Evolutionary conservation across 805 yeast species (phyloP), one percentile per base, ranked within the genome.

Genomic region (Schwanniomyces occidentalis): DNA sequence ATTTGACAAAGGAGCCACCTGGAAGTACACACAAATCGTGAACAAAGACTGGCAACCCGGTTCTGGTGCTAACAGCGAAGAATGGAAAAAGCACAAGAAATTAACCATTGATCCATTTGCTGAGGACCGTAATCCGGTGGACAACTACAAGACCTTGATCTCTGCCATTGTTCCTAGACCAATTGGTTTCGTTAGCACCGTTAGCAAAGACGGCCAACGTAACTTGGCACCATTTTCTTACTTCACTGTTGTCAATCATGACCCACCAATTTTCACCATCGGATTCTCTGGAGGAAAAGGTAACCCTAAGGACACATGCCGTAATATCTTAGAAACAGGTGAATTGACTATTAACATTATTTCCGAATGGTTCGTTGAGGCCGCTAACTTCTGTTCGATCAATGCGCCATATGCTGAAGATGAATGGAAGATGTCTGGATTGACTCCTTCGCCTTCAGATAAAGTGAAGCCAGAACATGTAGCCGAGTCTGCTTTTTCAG

Each of bases 151-250:
- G 41, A 53, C 74, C 22, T 56, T 80, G 21, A 65, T 66, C 10
- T 62, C 77, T 6, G 80, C 75, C 2, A 46, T 80, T 13, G 61
- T 69, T 2, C 86, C 86, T 2, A 63, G 86, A 35, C 85, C 85
- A 6, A 67, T 80, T 45, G 85, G 78, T 5, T 71, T 80, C 37
- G 54, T 79, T 3, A 70, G 82, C 5, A 68, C 82, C 0, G 48
- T 73, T 1, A 52, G 63, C 16, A 41, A 44, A 7, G 60, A 63
- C 10, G 82, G 83, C 1, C 45, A 43, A 1, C 45, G 46, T 17
- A 80, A 80, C 48, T 51, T 80, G 24, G 75, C 85, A 1, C 85
- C 85, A n/a, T 80, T 74, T 47, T 75, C 82, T 9, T 80, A 64
- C 54, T 75, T 76, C 52, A 59, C 58, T 18, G 42, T 76, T 16